A percentile compares a stretch with the other conserved stretches of the same genome.
Conservation (phyloP, 345 rosid species). For the Carallia brachiata region DNA sequence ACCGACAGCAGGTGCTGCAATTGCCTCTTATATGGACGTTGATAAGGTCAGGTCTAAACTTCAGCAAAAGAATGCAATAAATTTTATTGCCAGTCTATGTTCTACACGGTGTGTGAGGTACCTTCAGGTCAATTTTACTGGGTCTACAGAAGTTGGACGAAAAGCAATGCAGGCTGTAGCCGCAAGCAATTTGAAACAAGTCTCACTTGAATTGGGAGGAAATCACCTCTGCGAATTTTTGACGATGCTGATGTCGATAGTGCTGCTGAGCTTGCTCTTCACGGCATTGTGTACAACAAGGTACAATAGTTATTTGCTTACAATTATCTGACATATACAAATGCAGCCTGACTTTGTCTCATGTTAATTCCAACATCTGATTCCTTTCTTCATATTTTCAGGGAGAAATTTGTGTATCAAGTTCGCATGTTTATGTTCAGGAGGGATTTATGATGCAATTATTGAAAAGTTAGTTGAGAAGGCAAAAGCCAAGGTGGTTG, state of each 20-base stretch:
- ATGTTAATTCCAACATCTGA: neutral
- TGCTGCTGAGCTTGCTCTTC: constrained; percentile 62
- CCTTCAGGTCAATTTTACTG: constrained; percentile 73
- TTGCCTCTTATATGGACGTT: constrained; percentile 74
- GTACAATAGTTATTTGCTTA: constrained; percentile 20
- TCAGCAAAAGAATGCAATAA: too few relatives aligned
- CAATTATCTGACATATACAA: neutral
- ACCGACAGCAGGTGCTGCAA: constrained; percentile 73
- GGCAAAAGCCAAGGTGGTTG: constrained; percentile 54
- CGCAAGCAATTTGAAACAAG: constrained; percentile 66
- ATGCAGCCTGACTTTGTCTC: neutral
- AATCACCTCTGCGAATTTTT: constrained; percentile 75
- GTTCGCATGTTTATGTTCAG: constrained; percentile 80
- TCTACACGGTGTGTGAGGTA: neutral
- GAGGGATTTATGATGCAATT: constrained; percentile 68
- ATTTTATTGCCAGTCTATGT: too few relatives aligned
- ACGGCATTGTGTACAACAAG: constrained; percentile 52
- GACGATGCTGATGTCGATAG: constrained; percentile 68
- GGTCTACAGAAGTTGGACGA: constrained; percentile 81
- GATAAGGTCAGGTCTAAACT: constrained; percentile 46
- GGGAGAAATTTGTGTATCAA: constrained; percentile 81
- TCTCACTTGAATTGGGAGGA: constrained; percentile 84
- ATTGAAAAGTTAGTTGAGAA: constrained; percentile 52
- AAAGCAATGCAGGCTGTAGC: constrained; percentile 76
- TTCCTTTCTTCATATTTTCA: constrained; percentile 9